Evolutionary conservation across 2,329 filamentous ascomycete species (phyloP).

Genomic region (Botryotinia narcissicola): DNA sequence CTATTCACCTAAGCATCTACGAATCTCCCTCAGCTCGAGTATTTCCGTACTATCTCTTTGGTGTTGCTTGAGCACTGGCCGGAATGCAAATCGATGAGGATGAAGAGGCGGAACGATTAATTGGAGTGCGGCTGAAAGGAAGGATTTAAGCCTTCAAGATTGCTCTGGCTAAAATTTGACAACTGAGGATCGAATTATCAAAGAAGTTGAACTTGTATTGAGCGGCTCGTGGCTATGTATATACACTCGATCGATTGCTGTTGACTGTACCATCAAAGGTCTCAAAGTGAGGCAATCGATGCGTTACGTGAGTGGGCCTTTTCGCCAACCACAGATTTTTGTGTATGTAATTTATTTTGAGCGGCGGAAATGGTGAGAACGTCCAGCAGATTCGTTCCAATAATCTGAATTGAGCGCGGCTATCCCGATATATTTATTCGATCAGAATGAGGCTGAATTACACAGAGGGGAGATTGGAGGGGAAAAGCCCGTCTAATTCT

Average conservation of each 20-base stretch:
- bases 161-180: background rate
- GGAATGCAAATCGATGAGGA: slow-evolving; percentile 3
- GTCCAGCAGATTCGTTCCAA: background rate
- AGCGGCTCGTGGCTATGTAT: slow-evolving; percentile 11
- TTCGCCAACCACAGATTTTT: background rate
- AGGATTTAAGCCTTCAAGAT: background rate
- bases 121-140: slow-evolving; percentile 18
- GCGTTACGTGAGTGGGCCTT: slow-evolving; percentile 5
- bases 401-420: background rate
- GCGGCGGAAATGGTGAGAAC: background rate
- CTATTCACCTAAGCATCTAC: slow-evolving; percentile 36
- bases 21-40: slow-evolving; percentile 33
- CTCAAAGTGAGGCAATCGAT: slow-evolving; percentile 19
- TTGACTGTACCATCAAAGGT: slow-evolving; percentile 14
- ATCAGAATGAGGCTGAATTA: slow-evolving; percentile 10
- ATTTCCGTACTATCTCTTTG: background rate
- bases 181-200: background rate
- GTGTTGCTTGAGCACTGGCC: slow-evolving; percentile 13
- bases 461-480: slow-evolving; percentile 16
- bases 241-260: slow-evolving; percentile 16
- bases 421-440: slow-evolving; percentile 11
- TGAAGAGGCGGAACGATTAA: background rate
- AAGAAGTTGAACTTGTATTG: slow-evolving; percentile 3
- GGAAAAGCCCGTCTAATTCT: background rate
- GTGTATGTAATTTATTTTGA: background rate